phyloP scores from a whole-genome alignment of 768 basidiomycete species.

The Lactifluus pinguis region DNA sequence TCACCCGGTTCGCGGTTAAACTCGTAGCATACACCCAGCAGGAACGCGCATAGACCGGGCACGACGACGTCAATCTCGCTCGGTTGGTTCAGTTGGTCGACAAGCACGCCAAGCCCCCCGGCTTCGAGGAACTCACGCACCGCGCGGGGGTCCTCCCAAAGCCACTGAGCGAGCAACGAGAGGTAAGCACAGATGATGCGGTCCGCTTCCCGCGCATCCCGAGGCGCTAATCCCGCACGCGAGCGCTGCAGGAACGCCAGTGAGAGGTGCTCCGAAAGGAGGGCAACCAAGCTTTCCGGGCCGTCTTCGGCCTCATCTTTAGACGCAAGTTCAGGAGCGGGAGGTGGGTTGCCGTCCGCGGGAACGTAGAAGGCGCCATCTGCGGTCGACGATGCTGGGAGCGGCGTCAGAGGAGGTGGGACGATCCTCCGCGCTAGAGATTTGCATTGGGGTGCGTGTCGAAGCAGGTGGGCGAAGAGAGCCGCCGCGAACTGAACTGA shows the following conservation, averaged over 20 bases:
- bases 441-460: conserved; percentile 58
- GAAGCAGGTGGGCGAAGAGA: conserved; percentile 72
- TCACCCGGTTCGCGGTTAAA: conserved; percentile 94
- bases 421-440: conserved; percentile 53
- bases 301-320: conserved; percentile 45
- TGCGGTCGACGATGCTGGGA: conserved; percentile 25
- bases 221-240: conserved; percentile 53
- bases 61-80: conserved; percentile 79
- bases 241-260: conserved; percentile 73
- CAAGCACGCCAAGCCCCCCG: conserved; percentile 83
- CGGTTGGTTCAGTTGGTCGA: conserved; percentile 89
- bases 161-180: conserved; percentile 78
- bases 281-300: conserved; percentile 66
- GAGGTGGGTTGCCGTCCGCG: conserved; percentile 40
- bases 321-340: conserved; percentile 31
- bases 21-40: conserved; percentile 92
- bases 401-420: conserved; percentile 30
- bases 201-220: conserved; percentile 84
- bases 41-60: conserved; percentile 83
- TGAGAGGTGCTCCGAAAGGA: conserved; percentile 86
- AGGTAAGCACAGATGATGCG: conserved; percentile 81
- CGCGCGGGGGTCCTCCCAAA: conserved; percentile 90
- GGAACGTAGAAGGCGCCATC: conserved; percentile 61
- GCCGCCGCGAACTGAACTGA: conserved; percentile 68
- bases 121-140: conserved; percentile 87